Base-by-base conservation (phyloP, 805 yeast species). In the Cyberlindnera misumaiensis region DNA sequence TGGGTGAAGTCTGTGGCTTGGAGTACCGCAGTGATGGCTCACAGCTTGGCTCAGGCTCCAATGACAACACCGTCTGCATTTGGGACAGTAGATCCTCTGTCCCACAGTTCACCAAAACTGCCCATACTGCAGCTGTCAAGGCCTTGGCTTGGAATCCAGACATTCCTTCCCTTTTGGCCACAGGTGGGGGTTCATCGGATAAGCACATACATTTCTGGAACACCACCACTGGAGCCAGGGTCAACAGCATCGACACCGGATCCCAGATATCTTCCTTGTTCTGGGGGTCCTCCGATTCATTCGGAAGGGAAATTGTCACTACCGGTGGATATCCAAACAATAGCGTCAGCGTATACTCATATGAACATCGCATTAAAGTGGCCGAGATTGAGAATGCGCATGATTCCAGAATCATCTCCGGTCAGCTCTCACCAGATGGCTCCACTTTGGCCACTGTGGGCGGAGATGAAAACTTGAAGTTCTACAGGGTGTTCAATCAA, bases 121-220 rank as follows among this genome's bases (percentile, higher is more conserved):
- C 77, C 39, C 98, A 90, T 62, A 80, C 75, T 24, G 96, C 97
- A 0, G 97, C 97, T 1, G 96, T 90, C 5, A 93, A 93, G 62
- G 97, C 97, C 2, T 60, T 93, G 35, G 79, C 90, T 8, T 90
- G 97, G 96, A 83, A 95, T 56, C 97, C 97, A 2, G 82, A 82
- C 58, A 90, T 86, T 50, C 65, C 65, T 24, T 81, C 83, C 43
- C 62, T 89, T 38, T 68, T 90, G 37, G 97, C 97, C n/a, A 83
- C 96, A 3, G 98, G 97, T 6, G 98, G 98, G 37, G 98, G 98
- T 12, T 82, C 95, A 11, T 74, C 84, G 25, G 97, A 93, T 62
- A 82, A 79, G 56, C 75, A 80, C 34, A 84, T 90, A 42, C 90
- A 90, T 62, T 86, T 93, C 62, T 93, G 97, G 97, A 93, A 93